Evolutionary conservation across 306 rosid species (phyloP), one percentile per base, ranked within the genome.

Genomic region (Cicer arietinum): DNA sequence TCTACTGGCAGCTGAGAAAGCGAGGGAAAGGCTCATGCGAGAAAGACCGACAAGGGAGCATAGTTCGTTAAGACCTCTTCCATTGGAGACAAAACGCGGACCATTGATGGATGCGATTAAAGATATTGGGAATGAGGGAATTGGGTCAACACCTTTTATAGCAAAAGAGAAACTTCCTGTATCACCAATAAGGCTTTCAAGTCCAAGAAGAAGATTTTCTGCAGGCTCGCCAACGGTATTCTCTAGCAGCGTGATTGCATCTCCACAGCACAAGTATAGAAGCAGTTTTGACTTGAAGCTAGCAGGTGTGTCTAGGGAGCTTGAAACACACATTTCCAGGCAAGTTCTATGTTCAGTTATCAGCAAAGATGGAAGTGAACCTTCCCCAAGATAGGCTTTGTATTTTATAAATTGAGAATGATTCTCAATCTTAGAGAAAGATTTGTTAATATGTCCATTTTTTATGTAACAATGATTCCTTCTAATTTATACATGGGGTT

Each of bases 261-360:
- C 98, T 7, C 98, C 97, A 8, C 85, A 90, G 66, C 84, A 90
- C 54, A 94, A 88, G 74, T 94, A 91, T 73, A 82, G 83, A 79
- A 74, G 85, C 84, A 91, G 90, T 76, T 94, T 94, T 80, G 97
- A 94, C 86, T 83, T 94, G 88, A 92, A 94, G 80, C 79, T 94
- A 67, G 85, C 96, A 10, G 91, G 87, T 60, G 90, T 94, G 76
- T 92, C 99, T 41, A 90, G 87, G 79, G 96, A 95, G 90, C 97
- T 95, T 44, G 99, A 95, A 79, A 95, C 91, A 66, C 95, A 92
- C 79, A 92, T 92, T 76, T 95, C 99, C 64, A 84, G 86, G 88
- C 99, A 94, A 89, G 97, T 89, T 73, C 80, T 91, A 20, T 86
- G 88, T 67, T 90, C 98, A 71, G 94, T 90, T 52, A 87, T 91